Evolutionary conservation across 2,329 filamentous ascomycete species (phyloP), one percentile per base, ranked within the genome.

Genomic region (Neofusicoccum cordaticola): DNA sequence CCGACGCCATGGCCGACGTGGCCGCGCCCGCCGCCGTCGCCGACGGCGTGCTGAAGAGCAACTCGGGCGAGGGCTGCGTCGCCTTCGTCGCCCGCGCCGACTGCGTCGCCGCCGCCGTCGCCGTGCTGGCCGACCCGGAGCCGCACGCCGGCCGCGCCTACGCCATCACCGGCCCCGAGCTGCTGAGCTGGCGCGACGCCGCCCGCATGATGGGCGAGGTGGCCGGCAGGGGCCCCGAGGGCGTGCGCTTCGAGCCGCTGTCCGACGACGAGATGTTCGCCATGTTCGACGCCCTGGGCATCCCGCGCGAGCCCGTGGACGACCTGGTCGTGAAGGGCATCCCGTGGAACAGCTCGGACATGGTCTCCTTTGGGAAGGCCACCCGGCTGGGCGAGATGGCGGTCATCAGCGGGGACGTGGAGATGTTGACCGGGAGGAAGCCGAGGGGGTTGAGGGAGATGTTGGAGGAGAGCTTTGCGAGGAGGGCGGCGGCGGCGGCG

Each of bases 401-500:
- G 19, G 52, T 58, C 7, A 50, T 34, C 6, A 64, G 51, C 15
- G 42, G 34, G 12, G 51, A 64, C n/a, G 51, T 64, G 7, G 62
- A 57, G 42, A 37, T 41, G 9, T 8, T 64, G 41, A 64, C 51
- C 13, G 62, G 62, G 31, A 31, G 17, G 34, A 19, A 12, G 37
- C 62, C 52, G 31, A 56, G 51, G 44, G 37, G 52, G 27, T 44
- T 64, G 7, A 31, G 52, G 35, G 41, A 58, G 31, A 19, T 64
- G n/a, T 6, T 63, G 15, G 56, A 60, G 56, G 42, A 39, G 56
- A 60, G 56, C 8, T 60, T 34, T 15, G 56, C 41, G 27, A 35
- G 42, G 56, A 60, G 56, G 31, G 17, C 4, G 39, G 53, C 90
- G 70, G 88, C 89, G 19, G 19, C 19, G 19, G 19, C 19, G 19